These are phyloP conservation scores for Claviceps fusiformis DNA, from an alignment of 2,329 filamentous ascomycete species.

Conservation along the genomic window DNA sequence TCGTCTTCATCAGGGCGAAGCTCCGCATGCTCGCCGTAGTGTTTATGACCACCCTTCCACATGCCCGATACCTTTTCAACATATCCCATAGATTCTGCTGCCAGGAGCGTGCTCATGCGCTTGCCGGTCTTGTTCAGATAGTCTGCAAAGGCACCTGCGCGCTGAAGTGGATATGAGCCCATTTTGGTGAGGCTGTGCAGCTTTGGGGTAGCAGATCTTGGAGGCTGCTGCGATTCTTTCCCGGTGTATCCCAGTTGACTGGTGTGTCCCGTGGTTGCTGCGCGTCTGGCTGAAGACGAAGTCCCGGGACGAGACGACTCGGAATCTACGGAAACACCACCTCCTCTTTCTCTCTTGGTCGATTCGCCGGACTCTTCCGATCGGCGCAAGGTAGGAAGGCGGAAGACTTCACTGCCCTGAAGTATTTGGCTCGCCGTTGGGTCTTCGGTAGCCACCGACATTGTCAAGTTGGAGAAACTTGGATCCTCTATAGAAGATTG, in stretches of 20 bases:
- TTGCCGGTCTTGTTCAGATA: constrained; percentile 70
- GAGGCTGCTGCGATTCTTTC: constrained; percentile 6
- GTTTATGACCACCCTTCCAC: constrained; percentile 82
- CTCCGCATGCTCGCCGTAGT: constrained; percentile 57
- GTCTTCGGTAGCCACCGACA: constrained; percentile 56
- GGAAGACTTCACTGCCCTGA: constrained; percentile 75
- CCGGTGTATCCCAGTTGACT: constrained; percentile 17
- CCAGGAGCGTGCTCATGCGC: constrained; percentile 67
- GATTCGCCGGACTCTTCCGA: constrained; percentile 27
- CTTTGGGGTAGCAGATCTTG: constrained; percentile 24
- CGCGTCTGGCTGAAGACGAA: constrained; percentile 11
- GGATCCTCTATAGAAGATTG: constrained; percentile 60
- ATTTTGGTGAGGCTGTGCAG: constrained; percentile 42
- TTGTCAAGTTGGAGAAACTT: constrained; percentile 55
- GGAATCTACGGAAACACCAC: constrained; percentile 5
- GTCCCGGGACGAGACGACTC: constrained; percentile 5
- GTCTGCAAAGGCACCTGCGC: constrained; percentile 66
- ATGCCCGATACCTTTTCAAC: constrained; percentile 95
- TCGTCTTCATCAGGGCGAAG: constrained; percentile 42
- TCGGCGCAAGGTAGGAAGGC: constrained; percentile 55
- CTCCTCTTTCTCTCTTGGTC: constrained; percentile 9
- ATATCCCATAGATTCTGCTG: constrained; percentile 89
- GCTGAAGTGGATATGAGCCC: constrained; percentile 67
- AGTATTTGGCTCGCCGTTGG: constrained; percentile 87
- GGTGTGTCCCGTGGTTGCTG: constrained; percentile 26